Evolutionary conservation across 2,329 filamentous ascomycete species (phyloP).

Genomic region (Nothophoma quercina): DNA sequence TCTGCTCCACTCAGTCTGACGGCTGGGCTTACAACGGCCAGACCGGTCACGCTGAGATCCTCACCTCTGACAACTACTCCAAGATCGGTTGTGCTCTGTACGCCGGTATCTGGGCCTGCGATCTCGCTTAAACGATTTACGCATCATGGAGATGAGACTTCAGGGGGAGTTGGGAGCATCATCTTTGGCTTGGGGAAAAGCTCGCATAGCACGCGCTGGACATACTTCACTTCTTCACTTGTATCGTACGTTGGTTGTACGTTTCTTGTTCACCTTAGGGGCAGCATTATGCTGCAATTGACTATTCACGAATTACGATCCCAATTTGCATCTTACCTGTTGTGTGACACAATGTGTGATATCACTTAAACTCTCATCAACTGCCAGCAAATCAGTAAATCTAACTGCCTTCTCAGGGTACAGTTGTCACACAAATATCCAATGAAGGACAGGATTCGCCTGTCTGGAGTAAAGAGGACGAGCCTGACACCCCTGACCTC

Average conservation of each 20-base stretch:
- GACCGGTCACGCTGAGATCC: slow-evolving; percentile 45
- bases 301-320: slow-evolving; percentile 23
- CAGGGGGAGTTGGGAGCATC: slow-evolving; percentile 12
- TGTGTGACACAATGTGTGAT: slow-evolving; percentile 12
- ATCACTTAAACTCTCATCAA: background rate
- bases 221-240: slow-evolving; percentile 22
- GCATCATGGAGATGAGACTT: slow-evolving; percentile 15
- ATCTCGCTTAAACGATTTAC: slow-evolving; percentile 35
- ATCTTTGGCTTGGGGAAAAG: slow-evolving; percentile 20
- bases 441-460: background rate
- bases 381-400: background rate
- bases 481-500: slow-evolving; percentile 12
- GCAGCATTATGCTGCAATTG: slow-evolving; percentile 20
- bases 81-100: slow-evolving; percentile 40
- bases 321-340: slow-evolving; percentile 9
- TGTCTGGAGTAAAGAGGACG: slow-evolving; percentile 1
- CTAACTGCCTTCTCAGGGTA: background rate
- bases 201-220: slow-evolving; percentile 20
- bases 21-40: slow-evolving; percentile 42
- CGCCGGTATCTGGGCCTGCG: slow-evolving; percentile 43
- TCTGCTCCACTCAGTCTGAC: slow-evolving; percentile 32
- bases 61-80: slow-evolving; percentile 33
- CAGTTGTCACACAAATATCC: background rate
- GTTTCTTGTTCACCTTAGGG: slow-evolving; percentile 27
- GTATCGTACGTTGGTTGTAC: slow-evolving; percentile 31